These are phyloP conservation scores for Psilocybe sp. DNA, from an alignment of 768 basidiomycete genomes.

Conservation along the genomic window DNA sequence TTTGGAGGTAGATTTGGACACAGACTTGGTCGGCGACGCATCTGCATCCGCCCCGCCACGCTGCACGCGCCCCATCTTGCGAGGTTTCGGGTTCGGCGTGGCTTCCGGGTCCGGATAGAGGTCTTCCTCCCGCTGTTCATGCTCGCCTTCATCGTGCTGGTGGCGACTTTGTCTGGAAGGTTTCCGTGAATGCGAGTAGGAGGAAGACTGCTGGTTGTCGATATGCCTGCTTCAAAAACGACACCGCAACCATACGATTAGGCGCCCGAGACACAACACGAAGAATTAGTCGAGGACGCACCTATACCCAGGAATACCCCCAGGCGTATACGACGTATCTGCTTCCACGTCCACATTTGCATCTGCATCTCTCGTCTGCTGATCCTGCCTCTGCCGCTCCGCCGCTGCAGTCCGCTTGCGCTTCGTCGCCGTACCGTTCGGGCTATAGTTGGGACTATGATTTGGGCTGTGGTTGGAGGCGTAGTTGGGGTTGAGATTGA, in stretches of 20 bases:
- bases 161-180: too few relatives aligned
- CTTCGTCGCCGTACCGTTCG: constrained; percentile 20
- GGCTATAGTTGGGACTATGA: too few relatives aligned
- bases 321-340: background rate
- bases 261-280: too few relatives aligned
- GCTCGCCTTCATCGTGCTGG: background rate
- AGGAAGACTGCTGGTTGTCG: background rate
- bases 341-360: background rate
- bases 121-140: background rate
- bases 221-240: too few relatives aligned
- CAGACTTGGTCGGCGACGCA: constrained; percentile 27
- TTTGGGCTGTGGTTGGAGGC: constrained; percentile 7
- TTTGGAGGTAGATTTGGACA: constrained; percentile 8
- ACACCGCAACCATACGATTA: too few relatives aligned
- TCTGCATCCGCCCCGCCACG: constrained; percentile 14
- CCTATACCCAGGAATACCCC: too few relatives aligned
- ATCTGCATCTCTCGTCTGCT: background rate
- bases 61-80: constrained; percentile 39
- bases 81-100: constrained; percentile 62
- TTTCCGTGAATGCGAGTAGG: too few relatives aligned
- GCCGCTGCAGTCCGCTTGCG: constrained; percentile 31
- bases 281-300: too few relatives aligned
- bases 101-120: constrained; percentile 28
- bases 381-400: background rate
- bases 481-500: background rate